phyloP scores from a whole-genome alignment of 2,329 filamentous ascomycete genomes.

The Xylariales sp. region DNA sequence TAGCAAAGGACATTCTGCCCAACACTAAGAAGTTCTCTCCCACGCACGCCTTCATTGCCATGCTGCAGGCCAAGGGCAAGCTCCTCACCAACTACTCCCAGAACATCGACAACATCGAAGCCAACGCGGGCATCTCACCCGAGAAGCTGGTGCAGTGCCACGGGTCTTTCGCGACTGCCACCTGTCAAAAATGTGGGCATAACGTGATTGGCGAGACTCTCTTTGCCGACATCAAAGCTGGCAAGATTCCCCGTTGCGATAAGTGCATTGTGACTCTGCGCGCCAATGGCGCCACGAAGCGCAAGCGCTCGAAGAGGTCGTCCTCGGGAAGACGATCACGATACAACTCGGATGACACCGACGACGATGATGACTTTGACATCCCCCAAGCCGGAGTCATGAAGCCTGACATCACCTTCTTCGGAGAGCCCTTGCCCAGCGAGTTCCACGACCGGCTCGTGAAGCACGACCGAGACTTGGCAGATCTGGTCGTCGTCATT shows the following conservation, averaged over 20 bases:
- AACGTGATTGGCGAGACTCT: constrained; percentile 71
- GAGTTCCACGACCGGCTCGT: constrained; percentile 77
- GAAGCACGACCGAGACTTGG: constrained; percentile 72
- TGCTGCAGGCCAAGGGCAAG: constrained; percentile 83
- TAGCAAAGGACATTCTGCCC: constrained; percentile 87
- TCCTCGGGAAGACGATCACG: constrained; percentile 28
- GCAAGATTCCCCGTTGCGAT: constrained; percentile 73
- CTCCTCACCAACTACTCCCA: constrained; percentile 96
- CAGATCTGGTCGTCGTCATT: constrained; percentile 91
- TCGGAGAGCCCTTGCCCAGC: constrained; percentile 83
- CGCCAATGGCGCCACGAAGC: constrained; percentile 45
- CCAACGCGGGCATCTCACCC: constrained; percentile 72
- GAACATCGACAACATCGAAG: constrained; percentile 96
- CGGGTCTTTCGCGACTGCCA: constrained; percentile 89
- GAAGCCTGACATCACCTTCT: constrained; percentile 98
- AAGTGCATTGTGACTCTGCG: constrained; percentile 58
- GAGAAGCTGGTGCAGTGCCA: constrained; percentile 93
- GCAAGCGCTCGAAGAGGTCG: constrained; percentile 44
- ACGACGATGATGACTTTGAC: constrained; percentile 55
- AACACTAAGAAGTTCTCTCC: constrained; percentile 75
- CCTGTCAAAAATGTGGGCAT: constrained; percentile 76
- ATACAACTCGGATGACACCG: constrained; percentile 43
- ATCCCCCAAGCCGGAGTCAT: constrained; percentile 72
- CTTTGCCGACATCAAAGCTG: constrained; percentile 72
- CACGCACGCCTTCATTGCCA: constrained; percentile 87